Base-by-base conservation (phyloP, 2,329 filamentous ascomycete species). In the Eutypella sp. region DNA sequence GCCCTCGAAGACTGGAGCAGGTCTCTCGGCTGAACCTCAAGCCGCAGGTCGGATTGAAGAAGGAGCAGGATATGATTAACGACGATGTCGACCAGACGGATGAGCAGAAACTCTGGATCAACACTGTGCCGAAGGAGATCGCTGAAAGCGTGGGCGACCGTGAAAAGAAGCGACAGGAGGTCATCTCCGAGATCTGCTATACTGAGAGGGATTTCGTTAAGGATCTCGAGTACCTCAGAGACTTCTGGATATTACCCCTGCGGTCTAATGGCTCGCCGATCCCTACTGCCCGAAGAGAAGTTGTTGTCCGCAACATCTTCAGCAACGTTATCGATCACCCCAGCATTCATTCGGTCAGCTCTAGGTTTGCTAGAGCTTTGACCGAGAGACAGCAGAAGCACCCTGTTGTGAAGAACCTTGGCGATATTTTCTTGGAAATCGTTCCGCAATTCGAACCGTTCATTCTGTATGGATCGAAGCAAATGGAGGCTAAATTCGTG, bases 61-160 rank as follows among this genome's bases (percentile, higher is more conserved):
- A 78, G 54, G 75, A 80, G 41, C 75, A 78, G 39, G 72, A 74
- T 19, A 70, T 71, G 31, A 63, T 78, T 74, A 62, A 93, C 60
- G 91, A 95, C 57, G 89, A 93, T 52, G 73, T 66, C 36, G 87
- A 91, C 47, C 85, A 93, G 59, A 89, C 86, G 25, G 90, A 96
- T 61, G 91, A 97, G 65, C 93, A 97, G 71, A 97, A 97, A 67
- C 78, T 99, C 31, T 99, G 93, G 93, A 99, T 99, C 68, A 97
- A 97, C 66, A 96, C 91, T 13, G 93, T 99, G 29, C 89, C 91
- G 1, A 93, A 96, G 66, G 93, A 97, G 65, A 76, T 99, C 47
- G 90, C 91, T 1, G 91, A 97, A 57, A 88, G 85, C 61, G 85
- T 96, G 24, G 84, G 83, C 41, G 93, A 99, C 56, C 82, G 81